Evolutionary conservation across 306 rosid genomes (phyloP).

Genomic region (Hippophae tibetana): DNA sequence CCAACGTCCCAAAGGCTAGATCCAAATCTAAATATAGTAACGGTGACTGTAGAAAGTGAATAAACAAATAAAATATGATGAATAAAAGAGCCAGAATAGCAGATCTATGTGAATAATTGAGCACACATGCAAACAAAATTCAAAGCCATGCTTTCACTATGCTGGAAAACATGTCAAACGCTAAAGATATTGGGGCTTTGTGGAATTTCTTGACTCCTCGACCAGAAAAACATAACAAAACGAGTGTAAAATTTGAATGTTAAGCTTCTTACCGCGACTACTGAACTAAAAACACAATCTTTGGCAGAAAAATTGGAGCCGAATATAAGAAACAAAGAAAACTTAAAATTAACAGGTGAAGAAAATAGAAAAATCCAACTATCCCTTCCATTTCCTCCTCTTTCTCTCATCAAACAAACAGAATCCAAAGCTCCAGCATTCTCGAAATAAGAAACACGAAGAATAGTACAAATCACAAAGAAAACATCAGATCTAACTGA

Average conservation of each 20-base stretch:
- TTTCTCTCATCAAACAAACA: conserved; percentile 9
- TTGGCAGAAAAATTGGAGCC: neutral
- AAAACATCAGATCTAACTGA: conserved; percentile 9
- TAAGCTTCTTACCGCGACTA: conserved; percentile 1
- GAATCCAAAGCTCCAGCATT: neutral
- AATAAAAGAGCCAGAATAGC: neutral
- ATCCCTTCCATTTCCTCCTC: neutral
- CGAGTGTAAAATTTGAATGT: neutral
- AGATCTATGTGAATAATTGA: conserved; percentile 1
- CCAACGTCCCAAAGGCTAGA: neutral
- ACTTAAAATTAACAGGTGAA: neutral
- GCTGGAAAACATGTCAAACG: neutral
- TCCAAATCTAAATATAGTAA: conserved; percentile 13
- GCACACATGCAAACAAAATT: neutral
- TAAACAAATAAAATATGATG: neutral
- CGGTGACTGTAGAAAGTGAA: neutral
- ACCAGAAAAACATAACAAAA: neutral
- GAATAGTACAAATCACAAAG: neutral
- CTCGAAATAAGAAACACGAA: neutral
- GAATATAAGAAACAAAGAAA: neutral
- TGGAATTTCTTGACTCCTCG: neutral
- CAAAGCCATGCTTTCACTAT: neutral
- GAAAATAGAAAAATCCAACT: neutral
- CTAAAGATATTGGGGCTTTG: neutral
- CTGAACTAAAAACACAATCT: neutral